A percentile compares a stretch with the other conserved stretches of the same genome.
Conservation (phyloP, 2,329 filamentous ascomycete genomes). For the Helicocarpus griseus region DNA sequence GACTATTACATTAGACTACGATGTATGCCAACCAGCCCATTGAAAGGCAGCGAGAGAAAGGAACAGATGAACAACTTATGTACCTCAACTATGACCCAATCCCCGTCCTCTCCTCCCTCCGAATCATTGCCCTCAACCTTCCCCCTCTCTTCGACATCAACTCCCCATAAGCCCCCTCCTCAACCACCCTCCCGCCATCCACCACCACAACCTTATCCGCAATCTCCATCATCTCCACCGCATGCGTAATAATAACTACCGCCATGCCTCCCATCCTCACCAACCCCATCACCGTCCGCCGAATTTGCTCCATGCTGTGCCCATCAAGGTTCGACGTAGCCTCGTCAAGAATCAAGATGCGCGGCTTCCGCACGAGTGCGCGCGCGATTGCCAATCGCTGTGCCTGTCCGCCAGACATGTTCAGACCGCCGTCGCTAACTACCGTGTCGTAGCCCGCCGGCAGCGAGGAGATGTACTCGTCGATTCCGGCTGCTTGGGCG, state of each 20-base stretch:
- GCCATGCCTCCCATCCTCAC: conserved; percentile 42
- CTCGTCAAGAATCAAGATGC: conserved; percentile 73
- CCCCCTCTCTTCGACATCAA: conserved; percentile 40
- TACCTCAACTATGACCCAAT: conserved; percentile 9
- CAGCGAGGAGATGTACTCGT: conserved; percentile 66
- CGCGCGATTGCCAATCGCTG: conserved; percentile 75
- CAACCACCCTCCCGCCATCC: conserved; percentile 57
- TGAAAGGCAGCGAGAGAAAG: too few relatives aligned
- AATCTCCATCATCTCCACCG: conserved; percentile 74
- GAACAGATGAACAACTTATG: neutral
- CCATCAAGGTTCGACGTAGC: conserved; percentile 73
- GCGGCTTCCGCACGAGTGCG: conserved; percentile 61
- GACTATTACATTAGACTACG: too few relatives aligned
- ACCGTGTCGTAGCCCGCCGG: conserved; percentile 61
- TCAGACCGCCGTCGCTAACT: conserved; percentile 66
- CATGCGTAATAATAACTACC: conserved; percentile 75
- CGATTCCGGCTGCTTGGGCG: conserved; percentile 50
- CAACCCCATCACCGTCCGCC: conserved; percentile 51
- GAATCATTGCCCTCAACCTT: conserved; percentile 36
- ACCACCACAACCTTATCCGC: conserved; percentile 64
- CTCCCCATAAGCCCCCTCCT: conserved; percentile 58
- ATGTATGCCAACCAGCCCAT: too few relatives aligned
- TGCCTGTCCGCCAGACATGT: conserved; percentile 69
- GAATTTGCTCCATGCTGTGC: conserved; percentile 54
- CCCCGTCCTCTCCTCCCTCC: conserved; percentile 30